Percentiles rank a stretch among this genome's conserved stretches.
phyloP scores from a whole-genome alignment of 148 eudicot genomes.

The Rhododendron kiyosumense region DNA sequence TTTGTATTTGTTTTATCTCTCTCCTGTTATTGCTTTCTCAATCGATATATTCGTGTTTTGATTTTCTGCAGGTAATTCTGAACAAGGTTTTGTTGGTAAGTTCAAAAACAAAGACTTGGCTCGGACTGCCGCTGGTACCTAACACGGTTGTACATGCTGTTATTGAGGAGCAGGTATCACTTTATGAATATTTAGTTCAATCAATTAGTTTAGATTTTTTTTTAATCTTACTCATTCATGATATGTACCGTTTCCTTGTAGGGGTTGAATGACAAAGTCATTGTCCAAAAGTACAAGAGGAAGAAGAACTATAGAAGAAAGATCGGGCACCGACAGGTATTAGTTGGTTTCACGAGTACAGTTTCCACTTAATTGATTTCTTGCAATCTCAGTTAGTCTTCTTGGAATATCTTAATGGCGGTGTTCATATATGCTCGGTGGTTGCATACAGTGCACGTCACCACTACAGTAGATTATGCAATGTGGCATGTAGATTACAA shows the following conservation, averaged over 20 bases:
- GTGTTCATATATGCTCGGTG: neutral
- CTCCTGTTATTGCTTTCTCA: neutral
- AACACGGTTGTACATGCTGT: constrained; percentile 91
- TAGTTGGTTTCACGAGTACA: neutral
- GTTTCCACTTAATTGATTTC: neutral
- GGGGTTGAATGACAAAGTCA: constrained; percentile 73
- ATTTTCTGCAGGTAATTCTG: constrained; percentile 54
- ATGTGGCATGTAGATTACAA: neutral
- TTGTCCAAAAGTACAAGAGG: constrained; percentile 84
- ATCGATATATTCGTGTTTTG: neutral
- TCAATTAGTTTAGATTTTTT: neutral
- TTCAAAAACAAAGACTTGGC: constrained; percentile 60
- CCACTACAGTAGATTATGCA: neutral
- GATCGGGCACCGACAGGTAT: constrained; percentile 96
- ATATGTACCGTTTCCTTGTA: constrained; percentile 24
- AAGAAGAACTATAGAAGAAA: constrained; percentile 88
- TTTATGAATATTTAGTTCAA: neutral
- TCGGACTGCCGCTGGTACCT: constrained; percentile 81
- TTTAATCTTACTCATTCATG: neutral
- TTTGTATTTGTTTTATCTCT: neutral
- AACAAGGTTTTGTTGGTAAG: constrained; percentile 92
- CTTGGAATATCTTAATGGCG: neutral
- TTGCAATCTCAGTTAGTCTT: neutral
- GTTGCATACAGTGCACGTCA: neutral
- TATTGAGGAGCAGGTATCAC: constrained; percentile 85